Evolutionary conservation across 768 basidiomycete species (phyloP).

Genomic region (Strobilomyces dryophilus): DNA sequence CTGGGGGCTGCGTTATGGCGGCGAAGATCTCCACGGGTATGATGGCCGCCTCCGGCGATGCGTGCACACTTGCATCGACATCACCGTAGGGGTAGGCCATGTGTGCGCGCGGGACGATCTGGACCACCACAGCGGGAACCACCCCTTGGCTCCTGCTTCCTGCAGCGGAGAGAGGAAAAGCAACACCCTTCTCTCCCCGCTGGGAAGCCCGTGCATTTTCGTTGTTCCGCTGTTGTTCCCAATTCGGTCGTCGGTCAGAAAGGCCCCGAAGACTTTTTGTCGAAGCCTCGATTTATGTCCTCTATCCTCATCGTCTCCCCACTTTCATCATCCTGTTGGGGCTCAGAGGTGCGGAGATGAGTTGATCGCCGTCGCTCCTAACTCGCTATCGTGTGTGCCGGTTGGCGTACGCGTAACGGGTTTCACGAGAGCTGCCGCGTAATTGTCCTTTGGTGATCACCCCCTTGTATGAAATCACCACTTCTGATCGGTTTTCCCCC

Average conservation of each 20-base stretch:
- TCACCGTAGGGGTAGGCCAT: slow-evolving; percentile 1
- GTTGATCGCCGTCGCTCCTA: slow-evolving; percentile 27
- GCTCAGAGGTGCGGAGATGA: slow-evolving; percentile 23
- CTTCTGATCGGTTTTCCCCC: slow-evolving; percentile 1
- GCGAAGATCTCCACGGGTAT: slow-evolving; percentile 11
- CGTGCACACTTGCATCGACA: slow-evolving; percentile 14
- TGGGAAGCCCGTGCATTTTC: not conserved
- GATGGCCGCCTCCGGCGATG: not conserved
- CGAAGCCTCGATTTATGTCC: not conserved
- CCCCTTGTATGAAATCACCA: not conserved
- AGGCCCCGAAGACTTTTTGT: not conserved
- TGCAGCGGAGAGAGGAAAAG: slow-evolving; percentile 2
- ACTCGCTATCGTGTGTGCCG: slow-evolving; percentile 10
- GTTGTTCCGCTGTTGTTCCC: slow-evolving; percentile 7
- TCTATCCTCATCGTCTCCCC: not conserved
- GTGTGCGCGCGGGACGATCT: not conserved
- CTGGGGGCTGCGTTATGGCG: slow-evolving; percentile 12
- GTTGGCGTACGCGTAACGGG: slow-evolving; percentile 10
- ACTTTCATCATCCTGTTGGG: slow-evolving; percentile 16
- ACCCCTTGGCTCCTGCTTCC: slow-evolving; percentile 3
- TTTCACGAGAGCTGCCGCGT: slow-evolving; percentile 9
- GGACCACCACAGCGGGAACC: not conserved
- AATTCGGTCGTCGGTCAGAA: slow-evolving; percentile 1
- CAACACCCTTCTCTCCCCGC: not conserved
- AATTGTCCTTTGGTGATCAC: slow-evolving; percentile 1